Evolutionary conservation across 331 rosid species (phyloP).

Genomic region (Saraca asoca): DNA sequence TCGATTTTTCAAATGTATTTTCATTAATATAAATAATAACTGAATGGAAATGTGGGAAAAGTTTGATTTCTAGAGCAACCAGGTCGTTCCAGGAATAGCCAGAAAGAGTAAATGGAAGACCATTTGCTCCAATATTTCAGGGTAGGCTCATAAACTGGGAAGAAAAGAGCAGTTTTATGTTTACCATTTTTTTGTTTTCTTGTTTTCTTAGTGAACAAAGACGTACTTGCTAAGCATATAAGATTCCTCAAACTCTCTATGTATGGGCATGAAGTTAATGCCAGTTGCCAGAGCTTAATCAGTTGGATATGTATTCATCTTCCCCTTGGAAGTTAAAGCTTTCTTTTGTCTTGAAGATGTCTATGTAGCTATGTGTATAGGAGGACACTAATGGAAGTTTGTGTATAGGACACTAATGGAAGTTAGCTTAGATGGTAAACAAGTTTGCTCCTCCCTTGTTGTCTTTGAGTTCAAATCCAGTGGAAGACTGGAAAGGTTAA

Average conservation of each 20-base stretch:
- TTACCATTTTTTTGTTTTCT: not conserved
- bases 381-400: too few relatives aligned
- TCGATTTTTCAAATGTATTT: not conserved
- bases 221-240: not conserved
- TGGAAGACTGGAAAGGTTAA: too few relatives aligned
- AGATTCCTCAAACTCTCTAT: not conserved
- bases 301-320: not conserved
- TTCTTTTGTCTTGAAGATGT: too few relatives aligned
- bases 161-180: not conserved
- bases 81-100: conserved; percentile 1
- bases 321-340: not conserved
- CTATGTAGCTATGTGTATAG: too few relatives aligned
- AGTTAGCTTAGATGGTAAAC: too few relatives aligned
- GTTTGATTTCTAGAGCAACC: not conserved
- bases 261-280: not conserved
- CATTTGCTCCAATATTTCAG: not conserved
- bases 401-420: too few relatives aligned
- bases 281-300: not conserved
- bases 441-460: too few relatives aligned
- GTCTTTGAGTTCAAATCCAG: too few relatives aligned
- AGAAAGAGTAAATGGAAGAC: not conserved
- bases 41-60: conserved; percentile 6
- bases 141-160: not conserved
- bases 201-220: not conserved
- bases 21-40: not conserved